These are phyloP conservation scores for Hypocrella siamensis DNA, from an alignment of 2,329 filamentous ascomycete genomes.

Conservation along the genomic window DNA sequence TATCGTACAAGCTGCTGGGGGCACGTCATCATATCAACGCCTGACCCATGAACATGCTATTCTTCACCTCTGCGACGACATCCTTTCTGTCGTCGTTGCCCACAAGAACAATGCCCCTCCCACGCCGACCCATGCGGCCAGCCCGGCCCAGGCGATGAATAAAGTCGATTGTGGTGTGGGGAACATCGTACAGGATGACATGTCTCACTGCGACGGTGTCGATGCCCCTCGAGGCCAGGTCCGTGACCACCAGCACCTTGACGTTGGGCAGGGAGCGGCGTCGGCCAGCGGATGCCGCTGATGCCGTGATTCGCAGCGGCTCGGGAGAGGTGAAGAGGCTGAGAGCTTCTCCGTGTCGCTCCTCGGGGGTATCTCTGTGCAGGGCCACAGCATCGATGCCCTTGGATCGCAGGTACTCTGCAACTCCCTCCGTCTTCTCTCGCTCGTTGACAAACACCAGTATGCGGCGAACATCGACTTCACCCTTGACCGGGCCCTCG, in stretches of 20 bases:
- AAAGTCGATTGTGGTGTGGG: slow-evolving; percentile 93
- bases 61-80: slow-evolving; percentile 79
- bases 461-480: slow-evolving; percentile 62
- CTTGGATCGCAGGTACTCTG: slow-evolving; percentile 64
- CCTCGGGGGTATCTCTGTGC: slow-evolving; percentile 67
- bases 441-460: slow-evolving; percentile 96
- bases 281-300: slow-evolving; percentile 13
- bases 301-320: slow-evolving; percentile 18
- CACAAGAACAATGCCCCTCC: slow-evolving; percentile 77
- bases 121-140: slow-evolving; percentile 81
- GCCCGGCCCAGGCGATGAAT: slow-evolving; percentile 89
- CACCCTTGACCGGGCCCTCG: slow-evolving; percentile 37
- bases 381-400: slow-evolving; percentile 79
- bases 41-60: slow-evolving; percentile 74
- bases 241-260: slow-evolving; percentile 87
- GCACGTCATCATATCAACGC: slow-evolving; percentile 46
- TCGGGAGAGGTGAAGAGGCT: slow-evolving; percentile 50
- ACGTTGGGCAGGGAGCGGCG: slow-evolving; percentile 52
- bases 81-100: slow-evolving; percentile 82
- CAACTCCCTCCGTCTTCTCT: slow-evolving; percentile 69
- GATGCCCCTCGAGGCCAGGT: slow-evolving; percentile 82
- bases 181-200: slow-evolving; percentile 93
- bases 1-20: neutral
- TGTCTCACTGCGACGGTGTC: slow-evolving; percentile 84
- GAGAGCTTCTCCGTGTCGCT: slow-evolving; percentile 63